Evolutionary conservation across 306 rosid genomes (phyloP), one percentile per base, ranked within the genome.

Genomic region (Dalbergia cultrata): DNA sequence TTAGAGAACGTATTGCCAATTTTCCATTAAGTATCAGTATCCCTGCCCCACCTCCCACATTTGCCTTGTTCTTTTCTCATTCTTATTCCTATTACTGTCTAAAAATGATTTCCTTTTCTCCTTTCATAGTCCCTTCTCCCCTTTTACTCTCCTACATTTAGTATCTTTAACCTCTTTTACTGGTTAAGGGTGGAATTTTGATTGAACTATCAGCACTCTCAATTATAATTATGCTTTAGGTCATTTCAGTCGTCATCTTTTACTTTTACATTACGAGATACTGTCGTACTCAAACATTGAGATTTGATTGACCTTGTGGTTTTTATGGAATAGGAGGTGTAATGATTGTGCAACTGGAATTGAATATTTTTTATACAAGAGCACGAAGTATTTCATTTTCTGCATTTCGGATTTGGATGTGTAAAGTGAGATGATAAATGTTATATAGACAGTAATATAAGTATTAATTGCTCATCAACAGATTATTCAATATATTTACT

Each of bases 11-110:
- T 9, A 53, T 53, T 50, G 56, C 56, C 56, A 50, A 50, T 50
- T 13, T 72, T 33, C 39, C 9, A 72, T 33, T 63, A 13, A 63
- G 44, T 77, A 16, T 56, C 54, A 16, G 16, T 16, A 43, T 43
- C 68, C 68, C 47, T 67, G 59, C 68, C 35, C 72, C 43, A 61
- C 71, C 13, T 12, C 68, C 26, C 33, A 13, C 34, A 33, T 47
- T 34, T 62, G 33, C 80, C 49, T 35, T 50, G 33, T 50, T 62
- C 63, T 4, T 52, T 65, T 16, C 3, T 64, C 72, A n/a, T 19
- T 22, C 13, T 7, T 11, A 18, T 13, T 9, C 59, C 65, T 12
- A 64, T 67, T 18, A 37, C 57, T 39, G 56, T 62, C 50, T 33
- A 49, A 39, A 41, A 41, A 50, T 33, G 63, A 10, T 63, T 41